Conservation (phyloP, 495 filamentous ascomycete genomes). For the Hypoxylon fuscum region DNA sequence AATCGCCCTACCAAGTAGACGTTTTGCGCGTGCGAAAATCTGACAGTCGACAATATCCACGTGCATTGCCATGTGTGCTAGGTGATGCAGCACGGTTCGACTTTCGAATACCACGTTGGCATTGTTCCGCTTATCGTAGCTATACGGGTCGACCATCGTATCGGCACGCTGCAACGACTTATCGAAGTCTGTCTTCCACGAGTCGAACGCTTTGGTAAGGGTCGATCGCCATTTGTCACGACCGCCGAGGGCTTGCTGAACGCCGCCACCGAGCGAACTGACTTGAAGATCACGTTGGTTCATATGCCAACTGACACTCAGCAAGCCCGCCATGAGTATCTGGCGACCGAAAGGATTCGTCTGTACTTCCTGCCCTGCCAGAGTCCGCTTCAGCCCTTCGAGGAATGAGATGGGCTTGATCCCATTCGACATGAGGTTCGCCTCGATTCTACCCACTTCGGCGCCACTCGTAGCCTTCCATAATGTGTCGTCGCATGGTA, state of each 20-base stretch:
- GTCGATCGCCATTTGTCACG: slow-evolving; percentile 93
- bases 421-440: slow-evolving; percentile 80
- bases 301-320: slow-evolving; percentile 97
- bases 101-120: slow-evolving; percentile 86
- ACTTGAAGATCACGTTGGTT: slow-evolving; percentile 96
- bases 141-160: slow-evolving; percentile 56
- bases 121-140: slow-evolving; percentile 60
- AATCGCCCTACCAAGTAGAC: slow-evolving; percentile 86
- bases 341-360: slow-evolving; percentile 96
- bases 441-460: slow-evolving; percentile 88
- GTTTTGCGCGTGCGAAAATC: slow-evolving; percentile 87
- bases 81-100: slow-evolving; percentile 86
- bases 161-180: slow-evolving; percentile 68
- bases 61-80: slow-evolving; percentile 98
- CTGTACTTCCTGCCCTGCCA: slow-evolving; percentile 85
- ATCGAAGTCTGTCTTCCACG: slow-evolving; percentile 95
- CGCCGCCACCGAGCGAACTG: slow-evolving; percentile 80
- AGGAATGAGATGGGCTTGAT: slow-evolving; percentile 89
- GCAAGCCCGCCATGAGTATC: slow-evolving; percentile 91
- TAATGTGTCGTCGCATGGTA: slow-evolving; percentile 92
- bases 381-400: slow-evolving; percentile 88
- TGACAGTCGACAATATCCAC: slow-evolving; percentile 98
- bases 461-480: slow-evolving; percentile 92
- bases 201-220: slow-evolving; percentile 88
- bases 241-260: slow-evolving; percentile 80